Conservation (phyloP, 2,329 filamentous ascomycete genomes). For the Davidsoniella eucalypti region DNA sequence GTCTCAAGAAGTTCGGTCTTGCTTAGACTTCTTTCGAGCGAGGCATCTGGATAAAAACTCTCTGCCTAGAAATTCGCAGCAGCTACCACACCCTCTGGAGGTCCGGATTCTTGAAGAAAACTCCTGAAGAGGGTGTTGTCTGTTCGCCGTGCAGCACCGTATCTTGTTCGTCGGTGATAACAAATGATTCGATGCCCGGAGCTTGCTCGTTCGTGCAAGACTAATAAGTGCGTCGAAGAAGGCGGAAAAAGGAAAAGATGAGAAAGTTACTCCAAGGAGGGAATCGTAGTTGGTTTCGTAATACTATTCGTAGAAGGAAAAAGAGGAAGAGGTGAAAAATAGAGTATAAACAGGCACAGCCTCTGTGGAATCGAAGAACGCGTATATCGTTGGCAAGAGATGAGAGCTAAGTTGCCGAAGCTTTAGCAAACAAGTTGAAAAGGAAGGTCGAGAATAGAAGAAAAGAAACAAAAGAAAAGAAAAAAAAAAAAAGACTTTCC, state of each 20-base stretch:
- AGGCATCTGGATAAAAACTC: no score
- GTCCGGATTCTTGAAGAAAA: background rate
- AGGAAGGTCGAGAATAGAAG: background rate
- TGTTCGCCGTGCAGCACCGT: background rate
- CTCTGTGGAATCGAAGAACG: background rate
- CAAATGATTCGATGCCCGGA: background rate
- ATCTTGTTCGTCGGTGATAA: background rate
- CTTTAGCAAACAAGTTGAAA: background rate
- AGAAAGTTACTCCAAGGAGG: background rate
- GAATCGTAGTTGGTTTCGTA: background rate
- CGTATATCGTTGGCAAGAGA: background rate
- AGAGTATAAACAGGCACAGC: background rate
- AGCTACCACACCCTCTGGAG: background rate
- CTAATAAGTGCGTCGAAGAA: background rate
- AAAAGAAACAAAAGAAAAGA: background rate
- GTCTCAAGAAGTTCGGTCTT: background rate
- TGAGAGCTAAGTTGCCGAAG: background rate
- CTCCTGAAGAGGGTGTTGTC: background rate
- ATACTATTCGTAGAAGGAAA: background rate
- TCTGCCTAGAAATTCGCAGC: background rate
- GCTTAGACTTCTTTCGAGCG: no score
- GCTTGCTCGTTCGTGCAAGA: background rate
- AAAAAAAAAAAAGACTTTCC: background rate
- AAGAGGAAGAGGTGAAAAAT: background rate
- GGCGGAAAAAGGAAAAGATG: conserved; percentile 2